phyloP scores from a whole-genome alignment of 305 asterid genomes.

The Rubia peregrina region DNA sequence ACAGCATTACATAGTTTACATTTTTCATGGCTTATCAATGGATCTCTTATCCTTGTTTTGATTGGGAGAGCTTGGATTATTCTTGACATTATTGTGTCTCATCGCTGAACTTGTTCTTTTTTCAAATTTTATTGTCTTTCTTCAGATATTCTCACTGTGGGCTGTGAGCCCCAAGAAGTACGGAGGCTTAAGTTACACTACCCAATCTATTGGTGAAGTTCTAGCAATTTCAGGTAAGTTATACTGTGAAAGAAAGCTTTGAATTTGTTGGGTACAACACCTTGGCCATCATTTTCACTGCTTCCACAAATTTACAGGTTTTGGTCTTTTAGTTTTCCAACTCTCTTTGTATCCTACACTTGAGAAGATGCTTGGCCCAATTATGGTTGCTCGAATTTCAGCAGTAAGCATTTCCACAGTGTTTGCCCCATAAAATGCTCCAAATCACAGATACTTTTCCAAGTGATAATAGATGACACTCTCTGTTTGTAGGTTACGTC shows the following conservation, averaged over 20 bases:
- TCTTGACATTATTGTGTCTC: background rate
- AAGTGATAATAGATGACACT: background rate
- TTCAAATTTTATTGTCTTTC: constrained; percentile 6
- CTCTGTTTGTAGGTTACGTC: constrained; percentile 45
- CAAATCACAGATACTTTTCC: background rate
- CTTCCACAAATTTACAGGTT: constrained; percentile 41
- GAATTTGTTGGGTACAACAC: background rate
- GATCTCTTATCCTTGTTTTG: background rate
- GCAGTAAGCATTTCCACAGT: constrained; percentile 51
- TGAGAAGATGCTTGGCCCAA: constrained; percentile 66
- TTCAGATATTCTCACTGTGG: constrained; percentile 88
- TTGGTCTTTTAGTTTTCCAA: constrained; percentile 73
- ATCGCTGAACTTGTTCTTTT: background rate
- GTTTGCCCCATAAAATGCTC: background rate
- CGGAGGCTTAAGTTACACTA: constrained; percentile 77
- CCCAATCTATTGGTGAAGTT: constrained; percentile 69
- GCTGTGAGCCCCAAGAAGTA: constrained; percentile 85
- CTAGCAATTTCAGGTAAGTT: constrained; percentile 65
- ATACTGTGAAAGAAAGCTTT: background rate
- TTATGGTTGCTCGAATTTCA: constrained; percentile 44
- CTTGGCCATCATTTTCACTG: background rate
- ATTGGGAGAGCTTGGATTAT: background rate
- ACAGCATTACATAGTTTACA: background rate
- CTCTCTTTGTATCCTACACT: constrained; percentile 47
- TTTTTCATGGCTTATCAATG: background rate